A percentile compares a stretch with the other conserved stretches of the same genome.
phyloP scores from a whole-genome alignment of 1,139 yeast genomes.

The Debaryomycetaceae sp. region DNA sequence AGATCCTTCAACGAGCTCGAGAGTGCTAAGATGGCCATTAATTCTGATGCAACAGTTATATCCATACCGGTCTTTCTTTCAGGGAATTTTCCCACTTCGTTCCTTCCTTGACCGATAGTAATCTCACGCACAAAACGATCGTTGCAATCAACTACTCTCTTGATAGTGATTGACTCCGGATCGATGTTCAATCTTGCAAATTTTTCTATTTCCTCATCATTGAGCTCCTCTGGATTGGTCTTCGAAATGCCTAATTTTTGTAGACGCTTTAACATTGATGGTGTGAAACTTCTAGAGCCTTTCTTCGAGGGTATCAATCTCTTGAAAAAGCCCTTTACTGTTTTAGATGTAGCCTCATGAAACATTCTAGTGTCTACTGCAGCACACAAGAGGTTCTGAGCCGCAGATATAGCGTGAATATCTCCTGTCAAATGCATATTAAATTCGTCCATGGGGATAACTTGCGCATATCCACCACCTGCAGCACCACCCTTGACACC shows the following conservation, averaged over 20 bases:
- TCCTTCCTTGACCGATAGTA: slow-evolving; percentile 73
- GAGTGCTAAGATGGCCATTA: slow-evolving; percentile 78
- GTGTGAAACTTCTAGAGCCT: slow-evolving; percentile 62
- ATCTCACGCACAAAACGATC: slow-evolving; percentile 74
- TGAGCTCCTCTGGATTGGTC: slow-evolving; percentile 65
- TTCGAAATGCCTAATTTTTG: slow-evolving; percentile 60
- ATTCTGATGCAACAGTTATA: slow-evolving; percentile 77
- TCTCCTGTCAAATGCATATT: slow-evolving; percentile 85
- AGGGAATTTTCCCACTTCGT: slow-evolving; percentile 62
- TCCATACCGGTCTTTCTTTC: slow-evolving; percentile 76
- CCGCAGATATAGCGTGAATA: slow-evolving; percentile 78
- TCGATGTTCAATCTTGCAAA: slow-evolving; percentile 70
- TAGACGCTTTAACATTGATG: slow-evolving; percentile 64
- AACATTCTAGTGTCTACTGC: slow-evolving; percentile 83
- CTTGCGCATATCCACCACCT: slow-evolving; percentile 84
- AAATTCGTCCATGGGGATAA: slow-evolving; percentile 85
- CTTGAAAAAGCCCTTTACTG: slow-evolving; percentile 60
- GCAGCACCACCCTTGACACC: slow-evolving; percentile 92
- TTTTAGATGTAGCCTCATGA: slow-evolving; percentile 70
- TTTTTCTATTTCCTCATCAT: slow-evolving; percentile 56
- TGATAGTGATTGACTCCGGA: slow-evolving; percentile 69
- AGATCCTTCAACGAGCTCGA: slow-evolving; percentile 64
- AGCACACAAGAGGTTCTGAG: slow-evolving; percentile 76
- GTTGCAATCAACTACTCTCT: slow-evolving; percentile 78
- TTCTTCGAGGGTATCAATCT: slow-evolving; percentile 69